Base-by-base conservation (phyloP, 2,329 filamentous ascomycete genomes). In the Colletotrichum liaoningense region DNA sequence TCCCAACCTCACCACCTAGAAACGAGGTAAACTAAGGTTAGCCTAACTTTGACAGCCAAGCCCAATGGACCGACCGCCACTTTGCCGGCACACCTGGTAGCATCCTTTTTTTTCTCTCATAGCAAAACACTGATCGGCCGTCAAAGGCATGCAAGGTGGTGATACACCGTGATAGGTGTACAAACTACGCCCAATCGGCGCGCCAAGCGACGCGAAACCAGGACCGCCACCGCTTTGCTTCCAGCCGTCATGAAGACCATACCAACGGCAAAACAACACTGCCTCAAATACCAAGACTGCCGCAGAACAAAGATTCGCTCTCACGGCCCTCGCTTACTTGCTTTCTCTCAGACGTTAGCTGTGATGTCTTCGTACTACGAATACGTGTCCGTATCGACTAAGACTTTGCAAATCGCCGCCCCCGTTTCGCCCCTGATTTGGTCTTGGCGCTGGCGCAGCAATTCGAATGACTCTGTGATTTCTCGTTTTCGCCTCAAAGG, bases 381-480 rank as follows among this genome's bases (percentile, higher is more conserved):
- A 42, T 7, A 42, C 38, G 38, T 42, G 16, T 42, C 38, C 38
- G 14, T 42, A 42, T 42, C 38, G 16, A 42, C 38, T 42, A 4
- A 33, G 33, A 33, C 58, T 38, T 38, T 35, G 69, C 52, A 33
- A 46, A 63, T 35, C 60, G 42, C 33, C 33, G 11, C 58, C 52
- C 38, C 30, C 26, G 33, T 54, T 52, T 19, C 30, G 38, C 16
- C 26, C 22, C 49, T 35, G 46, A 16, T 5, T 42, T 22, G 2
- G 35, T 58, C 69, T 74, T 72, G 63, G 68, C 57, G 16, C 55
- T 62, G 72, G 67, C 55, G 42, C 62, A 63, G 62, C 62, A 55
- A 35, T 16, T 16, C 46, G 1, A 30, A 38, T 63, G 62, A 54
- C 46, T 38, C 5, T 42, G 38, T 42, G 38, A 42, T 14, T 42